A percentile compares a stretch with the other conserved stretches of the same genome.
phyloP scores from a whole-genome alignment of 2,329 filamentous ascomycete species.

The Lasiodiplodia sp. region DNA sequence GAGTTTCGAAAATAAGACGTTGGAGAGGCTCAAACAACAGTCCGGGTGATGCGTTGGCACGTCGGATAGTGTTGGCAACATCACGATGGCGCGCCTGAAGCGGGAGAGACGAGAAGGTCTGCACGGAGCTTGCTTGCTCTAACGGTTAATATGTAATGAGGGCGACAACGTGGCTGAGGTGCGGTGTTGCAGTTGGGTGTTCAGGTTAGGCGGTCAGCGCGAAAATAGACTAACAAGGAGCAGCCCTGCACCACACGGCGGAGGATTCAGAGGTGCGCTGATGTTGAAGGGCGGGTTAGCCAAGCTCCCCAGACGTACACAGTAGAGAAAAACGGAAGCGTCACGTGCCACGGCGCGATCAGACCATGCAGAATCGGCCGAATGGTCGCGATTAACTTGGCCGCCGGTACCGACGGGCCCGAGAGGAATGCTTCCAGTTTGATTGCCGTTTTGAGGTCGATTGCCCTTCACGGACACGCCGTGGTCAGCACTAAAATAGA shows the following conservation, averaged over 20 bases:
- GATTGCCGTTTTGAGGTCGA: neutral
- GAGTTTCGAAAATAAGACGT: conserved; percentile 39
- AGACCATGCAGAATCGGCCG: neutral
- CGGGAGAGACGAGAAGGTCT: neutral
- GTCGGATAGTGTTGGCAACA: conserved; percentile 14
- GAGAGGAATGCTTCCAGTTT: neutral
- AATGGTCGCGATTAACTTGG: conserved; percentile 3
- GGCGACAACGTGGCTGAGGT: neutral
- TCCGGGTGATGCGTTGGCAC: conserved; percentile 40
- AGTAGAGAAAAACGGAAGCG: neutral
- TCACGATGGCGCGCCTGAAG: conserved; percentile 2
- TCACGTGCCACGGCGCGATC: neutral
- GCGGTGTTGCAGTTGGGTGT: conserved; percentile 5
- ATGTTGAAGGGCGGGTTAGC: neutral
- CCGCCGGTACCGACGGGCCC: neutral
- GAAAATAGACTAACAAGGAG: conserved; percentile 20
- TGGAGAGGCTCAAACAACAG: conserved; percentile 48
- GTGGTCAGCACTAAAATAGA: conserved; percentile 27
- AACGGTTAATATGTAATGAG: neutral
- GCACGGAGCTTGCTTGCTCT: conserved; percentile 4
- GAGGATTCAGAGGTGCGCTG: neutral
- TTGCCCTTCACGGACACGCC: neutral
- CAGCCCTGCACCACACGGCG: neutral
- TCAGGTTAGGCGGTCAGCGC: conserved; percentile 16
- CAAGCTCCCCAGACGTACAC: neutral